These are phyloP conservation scores for Cutaneotrichosporon arboriforme DNA, from an alignment of 1,284 basidiomycete species.

Conservation along the genomic window DNA sequence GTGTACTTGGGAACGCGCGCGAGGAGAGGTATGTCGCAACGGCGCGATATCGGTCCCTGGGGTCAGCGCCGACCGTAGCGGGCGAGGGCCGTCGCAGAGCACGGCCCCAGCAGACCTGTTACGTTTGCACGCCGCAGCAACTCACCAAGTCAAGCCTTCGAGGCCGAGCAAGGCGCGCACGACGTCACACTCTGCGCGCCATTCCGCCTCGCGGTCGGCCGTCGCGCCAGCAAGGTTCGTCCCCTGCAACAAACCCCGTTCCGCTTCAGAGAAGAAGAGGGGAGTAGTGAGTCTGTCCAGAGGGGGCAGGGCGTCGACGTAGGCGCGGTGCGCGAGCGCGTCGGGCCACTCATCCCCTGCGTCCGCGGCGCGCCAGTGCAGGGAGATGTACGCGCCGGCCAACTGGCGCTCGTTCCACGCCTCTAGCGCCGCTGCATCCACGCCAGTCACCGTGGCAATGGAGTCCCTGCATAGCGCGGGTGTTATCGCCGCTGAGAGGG, in stretches of 20 bases:
- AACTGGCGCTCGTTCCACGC: conserved; percentile 65
- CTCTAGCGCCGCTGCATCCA: conserved; percentile 27
- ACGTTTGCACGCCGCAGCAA: conserved; percentile 2
- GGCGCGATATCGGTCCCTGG: conserved; percentile 64
- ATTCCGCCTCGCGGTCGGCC: conserved; percentile 57
- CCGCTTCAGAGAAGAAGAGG: conserved; percentile 62
- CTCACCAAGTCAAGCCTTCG: conserved; percentile 62
- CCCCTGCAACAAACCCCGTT: conserved; percentile 62
- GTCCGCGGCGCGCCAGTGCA: conserved; percentile 60
- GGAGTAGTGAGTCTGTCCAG: conserved; percentile 61
- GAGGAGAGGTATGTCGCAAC: conserved; percentile 74
- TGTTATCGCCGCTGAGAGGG: conserved; percentile 68
- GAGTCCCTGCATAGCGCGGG: conserved; percentile 53
- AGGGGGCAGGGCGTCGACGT: conserved; percentile 63
- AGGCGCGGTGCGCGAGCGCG: conserved; percentile 53
- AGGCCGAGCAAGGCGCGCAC: conserved; percentile 51
- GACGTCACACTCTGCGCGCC: conserved; percentile 57
- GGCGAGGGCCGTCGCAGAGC: no score
- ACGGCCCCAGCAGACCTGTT: no score
- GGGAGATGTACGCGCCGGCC: conserved; percentile 62
- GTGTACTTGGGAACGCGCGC: conserved; percentile 75
- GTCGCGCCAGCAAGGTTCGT: conserved; percentile 74
- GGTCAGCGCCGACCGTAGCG: neutral
- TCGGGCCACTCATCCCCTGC: conserved; percentile 16
- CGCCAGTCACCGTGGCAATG: conserved; percentile 44